Conservation (phyloP, 495 filamentous ascomycete genomes). For the Penicillium pancosmium region DNA sequence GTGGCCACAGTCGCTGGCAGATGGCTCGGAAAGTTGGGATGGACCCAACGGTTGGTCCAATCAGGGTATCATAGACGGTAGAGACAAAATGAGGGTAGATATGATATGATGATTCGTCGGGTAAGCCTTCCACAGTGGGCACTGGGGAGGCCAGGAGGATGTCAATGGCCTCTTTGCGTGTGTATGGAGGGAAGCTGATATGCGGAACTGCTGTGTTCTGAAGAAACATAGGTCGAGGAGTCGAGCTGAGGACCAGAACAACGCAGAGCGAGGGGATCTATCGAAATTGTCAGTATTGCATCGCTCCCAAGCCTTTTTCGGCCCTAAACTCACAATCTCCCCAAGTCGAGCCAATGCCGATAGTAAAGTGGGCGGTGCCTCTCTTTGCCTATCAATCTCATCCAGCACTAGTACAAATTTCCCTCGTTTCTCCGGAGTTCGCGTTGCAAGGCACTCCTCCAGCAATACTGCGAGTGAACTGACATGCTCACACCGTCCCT, state of each 20-base stretch:
- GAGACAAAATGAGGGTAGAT: slow-evolving; percentile 49
- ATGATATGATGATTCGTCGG: slow-evolving; percentile 30
- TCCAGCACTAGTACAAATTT: slow-evolving; percentile 87
- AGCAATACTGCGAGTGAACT: slow-evolving; percentile 73
- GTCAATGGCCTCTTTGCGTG: slow-evolving; percentile 70
- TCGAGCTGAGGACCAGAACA: slow-evolving; percentile 71
- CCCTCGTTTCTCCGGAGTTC: slow-evolving; percentile 25
- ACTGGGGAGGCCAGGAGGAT: slow-evolving; percentile 63
- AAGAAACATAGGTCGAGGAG: slow-evolving; percentile 70
- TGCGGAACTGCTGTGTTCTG: slow-evolving; percentile 73
- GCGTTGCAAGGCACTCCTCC: slow-evolving; percentile 48
- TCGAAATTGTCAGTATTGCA: slow-evolving; percentile 17
- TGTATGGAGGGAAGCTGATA: slow-evolving; percentile 84
- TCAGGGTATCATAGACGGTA: slow-evolving; percentile 43
- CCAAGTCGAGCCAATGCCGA: slow-evolving; percentile 79
- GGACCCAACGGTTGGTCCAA: slow-evolving; percentile 49
- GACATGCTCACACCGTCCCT: slow-evolving; percentile 73
- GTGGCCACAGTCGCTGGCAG: slow-evolving; percentile 73
- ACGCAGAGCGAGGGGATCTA: slow-evolving; percentile 82
- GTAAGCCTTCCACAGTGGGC: slow-evolving; percentile 33
- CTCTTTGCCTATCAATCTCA: slow-evolving; percentile 85
- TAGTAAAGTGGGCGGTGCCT: slow-evolving; percentile 77
- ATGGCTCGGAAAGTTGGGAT: slow-evolving; percentile 44
- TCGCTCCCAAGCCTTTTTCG: background rate
- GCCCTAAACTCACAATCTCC: slow-evolving; percentile 62